Percentiles rank a stretch among this genome's conserved stretches.
Conservation (phyloP, 2,329 filamentous ascomycete species). For the Trichoderma lentiforme region DNA sequence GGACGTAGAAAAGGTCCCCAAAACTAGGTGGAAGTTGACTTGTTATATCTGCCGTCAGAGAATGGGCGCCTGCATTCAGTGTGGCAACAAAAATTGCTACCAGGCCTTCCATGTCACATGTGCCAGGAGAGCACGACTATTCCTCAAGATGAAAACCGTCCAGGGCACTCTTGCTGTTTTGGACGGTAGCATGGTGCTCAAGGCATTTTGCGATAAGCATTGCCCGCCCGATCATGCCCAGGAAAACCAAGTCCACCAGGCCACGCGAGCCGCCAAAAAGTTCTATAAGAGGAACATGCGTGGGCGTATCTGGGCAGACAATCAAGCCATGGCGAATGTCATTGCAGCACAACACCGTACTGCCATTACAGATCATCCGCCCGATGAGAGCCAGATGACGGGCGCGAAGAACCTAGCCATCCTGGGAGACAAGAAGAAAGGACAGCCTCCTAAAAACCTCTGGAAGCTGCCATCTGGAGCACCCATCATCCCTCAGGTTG, state of each 20-base stretch:
- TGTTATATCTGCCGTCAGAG: constrained; percentile 97
- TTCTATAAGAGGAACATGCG: constrained; percentile 91
- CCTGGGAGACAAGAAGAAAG: constrained; percentile 74
- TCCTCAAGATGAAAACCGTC: constrained; percentile 93
- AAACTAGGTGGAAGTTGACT: constrained; percentile 84
- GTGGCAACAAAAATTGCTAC: constrained; percentile 95
- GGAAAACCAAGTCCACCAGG: constrained; percentile 77
- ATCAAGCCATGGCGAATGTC: constrained; percentile 75
- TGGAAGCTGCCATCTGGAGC: constrained; percentile 96
- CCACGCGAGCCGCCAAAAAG: constrained; percentile 77
- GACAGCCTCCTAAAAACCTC: constrained; percentile 42
- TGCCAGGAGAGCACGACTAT: constrained; percentile 80
- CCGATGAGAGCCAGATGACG: constrained; percentile 79
- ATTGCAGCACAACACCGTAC: constrained; percentile 70
- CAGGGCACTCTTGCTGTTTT: constrained; percentile 75
- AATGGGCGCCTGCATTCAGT: constrained; percentile 98
- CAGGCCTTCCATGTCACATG: constrained; percentile 97
- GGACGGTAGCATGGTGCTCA: constrained; percentile 76
- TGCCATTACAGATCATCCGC: constrained; percentile 63
- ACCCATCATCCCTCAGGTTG: constrained; percentile 84
- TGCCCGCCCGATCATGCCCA: constrained; percentile 84
- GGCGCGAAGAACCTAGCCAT: constrained; percentile 77
- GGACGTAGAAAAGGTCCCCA: constrained; percentile 96
- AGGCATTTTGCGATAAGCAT: constrained; percentile 95
- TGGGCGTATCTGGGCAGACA: constrained; percentile 87